Conservation (phyloP, 2,329 filamentous ascomycete species). For the Elsinoe necatrix region DNA sequence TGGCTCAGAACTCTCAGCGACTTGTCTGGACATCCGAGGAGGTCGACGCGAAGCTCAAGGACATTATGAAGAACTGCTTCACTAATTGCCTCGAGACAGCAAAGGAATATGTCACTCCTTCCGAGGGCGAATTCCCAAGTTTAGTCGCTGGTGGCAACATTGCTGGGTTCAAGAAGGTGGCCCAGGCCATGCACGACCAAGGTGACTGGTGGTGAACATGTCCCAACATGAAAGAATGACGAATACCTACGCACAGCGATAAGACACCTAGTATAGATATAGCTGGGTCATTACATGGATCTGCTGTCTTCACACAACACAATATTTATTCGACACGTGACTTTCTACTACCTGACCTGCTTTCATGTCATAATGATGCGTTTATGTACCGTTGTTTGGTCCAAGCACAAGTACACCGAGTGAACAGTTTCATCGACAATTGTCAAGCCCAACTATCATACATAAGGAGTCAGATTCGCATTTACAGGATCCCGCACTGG, state of each 20-base stretch:
- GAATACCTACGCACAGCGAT: neutral
- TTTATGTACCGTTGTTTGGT: neutral
- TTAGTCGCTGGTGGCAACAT: slow-evolving; percentile 94
- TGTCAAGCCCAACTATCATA: too few species aligned
- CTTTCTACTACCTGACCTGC: neutral
- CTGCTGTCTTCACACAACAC: neutral
- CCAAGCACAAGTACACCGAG: too few species aligned
- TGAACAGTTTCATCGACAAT: too few species aligned
- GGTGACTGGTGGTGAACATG: slow-evolving; percentile 73
- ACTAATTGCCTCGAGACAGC: slow-evolving; percentile 80
- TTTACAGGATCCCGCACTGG: neutral
- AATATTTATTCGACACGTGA: neutral
- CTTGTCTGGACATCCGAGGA: slow-evolving; percentile 80
- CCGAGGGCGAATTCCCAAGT: slow-evolving; percentile 77
- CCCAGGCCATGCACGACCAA: slow-evolving; percentile 87
- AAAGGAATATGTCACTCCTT: slow-evolving; percentile 71
- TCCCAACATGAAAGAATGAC: neutral
- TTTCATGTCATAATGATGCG: neutral
- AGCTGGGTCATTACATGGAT: too few species aligned
- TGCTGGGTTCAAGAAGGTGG: slow-evolving; percentile 95
- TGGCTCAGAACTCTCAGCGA: slow-evolving; percentile 93
- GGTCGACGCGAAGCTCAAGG: slow-evolving; percentile 83
- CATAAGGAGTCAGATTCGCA: neutral
- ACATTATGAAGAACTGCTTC: slow-evolving; percentile 93
- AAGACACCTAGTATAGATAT: slow-evolving; percentile 1